Percentiles rank a stretch among this genome's conserved stretches.
Evolutionary conservation across 257 asterid species (phyloP).

Genomic region (Lantana camara): DNA sequence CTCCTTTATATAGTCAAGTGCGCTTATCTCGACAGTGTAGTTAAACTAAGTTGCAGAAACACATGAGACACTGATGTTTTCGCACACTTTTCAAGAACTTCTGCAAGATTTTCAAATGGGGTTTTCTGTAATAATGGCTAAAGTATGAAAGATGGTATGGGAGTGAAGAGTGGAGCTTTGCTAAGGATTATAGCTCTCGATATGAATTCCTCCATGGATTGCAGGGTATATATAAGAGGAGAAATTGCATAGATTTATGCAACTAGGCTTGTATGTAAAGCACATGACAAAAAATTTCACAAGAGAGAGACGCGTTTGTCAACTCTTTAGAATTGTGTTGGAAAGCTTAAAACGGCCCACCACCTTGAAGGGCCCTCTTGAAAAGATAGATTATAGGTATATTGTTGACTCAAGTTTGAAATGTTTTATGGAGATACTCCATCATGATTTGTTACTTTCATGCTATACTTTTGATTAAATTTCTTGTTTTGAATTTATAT

Average conservation of each 20-base stretch:
- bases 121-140: conserved; percentile 1
- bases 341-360: background rate
- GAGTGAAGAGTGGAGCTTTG: too few relatives aligned
- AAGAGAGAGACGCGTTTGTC: conserved; percentile 28
- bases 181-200: background rate
- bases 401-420: background rate
- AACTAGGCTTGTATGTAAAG: background rate
- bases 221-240: conserved; percentile 35
- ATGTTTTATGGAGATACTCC: background rate
- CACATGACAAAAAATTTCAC: conserved; percentile 4
- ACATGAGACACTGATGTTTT: background rate
- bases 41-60: conserved; percentile 28
- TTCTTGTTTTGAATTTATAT: too few relatives aligned
- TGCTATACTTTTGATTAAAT: too few relatives aligned
- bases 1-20: too few relatives aligned
- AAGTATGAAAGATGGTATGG: background rate
- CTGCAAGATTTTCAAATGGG: background rate
- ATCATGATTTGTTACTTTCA: too few relatives aligned
- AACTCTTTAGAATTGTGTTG: conserved; percentile 1
- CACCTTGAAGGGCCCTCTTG: background rate
- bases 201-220: background rate
- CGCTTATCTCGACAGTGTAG: conserved; percentile 28
- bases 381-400: background rate
- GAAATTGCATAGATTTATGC: background rate
- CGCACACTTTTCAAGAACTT: conserved; percentile 34